phyloP scores from a whole-genome alignment of 2,329 filamentous ascomycete species.

The Neonectria coccinea region DNA sequence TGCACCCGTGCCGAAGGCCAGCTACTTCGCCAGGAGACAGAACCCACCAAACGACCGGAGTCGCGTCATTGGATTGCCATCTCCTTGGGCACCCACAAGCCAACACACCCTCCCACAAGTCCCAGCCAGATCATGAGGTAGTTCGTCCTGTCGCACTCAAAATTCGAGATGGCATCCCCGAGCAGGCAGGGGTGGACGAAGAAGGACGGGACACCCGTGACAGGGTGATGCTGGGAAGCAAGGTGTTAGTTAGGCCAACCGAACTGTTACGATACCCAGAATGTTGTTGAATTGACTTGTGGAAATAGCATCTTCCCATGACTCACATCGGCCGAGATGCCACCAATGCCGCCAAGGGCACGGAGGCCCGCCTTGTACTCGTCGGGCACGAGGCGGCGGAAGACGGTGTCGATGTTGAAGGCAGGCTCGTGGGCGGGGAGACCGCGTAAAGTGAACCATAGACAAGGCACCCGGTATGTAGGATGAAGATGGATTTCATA shows the following conservation, averaged over 20 bases:
- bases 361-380: conserved; percentile 72
- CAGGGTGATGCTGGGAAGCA: conserved; percentile 78
- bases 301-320: conserved; percentile 42
- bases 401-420: conserved; percentile 76
- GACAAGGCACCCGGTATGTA: conserved; percentile 78
- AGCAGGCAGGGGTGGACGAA: conserved; percentile 95
- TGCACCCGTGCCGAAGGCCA: conserved; percentile 35
- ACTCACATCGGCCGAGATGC: conserved; percentile 82
- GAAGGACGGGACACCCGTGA: conserved; percentile 81
- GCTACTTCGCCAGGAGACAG: conserved; percentile 34
- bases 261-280: conserved; percentile 46
- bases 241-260: conserved; percentile 55
- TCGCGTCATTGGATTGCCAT: conserved; percentile 62
- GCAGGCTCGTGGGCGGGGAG: conserved; percentile 66
- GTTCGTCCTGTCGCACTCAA: conserved; percentile 70
- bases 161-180: conserved; percentile 79
- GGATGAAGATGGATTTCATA: conserved; percentile 83
- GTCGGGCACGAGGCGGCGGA: conserved; percentile 76
- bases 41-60: conserved; percentile 23
- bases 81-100: conserved; percentile 80
- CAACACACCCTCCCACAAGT: conserved; percentile 83
- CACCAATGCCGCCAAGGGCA: conserved; percentile 73
- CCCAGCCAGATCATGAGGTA: conserved; percentile 93
- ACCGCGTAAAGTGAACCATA: conserved; percentile 78
- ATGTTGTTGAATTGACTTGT: conserved; percentile 47